A percentile compares a stretch with the other conserved stretches of the same genome.
Conservation (phyloP, 345 rosid genomes). For the Streptanthus diversifolius region DNA sequence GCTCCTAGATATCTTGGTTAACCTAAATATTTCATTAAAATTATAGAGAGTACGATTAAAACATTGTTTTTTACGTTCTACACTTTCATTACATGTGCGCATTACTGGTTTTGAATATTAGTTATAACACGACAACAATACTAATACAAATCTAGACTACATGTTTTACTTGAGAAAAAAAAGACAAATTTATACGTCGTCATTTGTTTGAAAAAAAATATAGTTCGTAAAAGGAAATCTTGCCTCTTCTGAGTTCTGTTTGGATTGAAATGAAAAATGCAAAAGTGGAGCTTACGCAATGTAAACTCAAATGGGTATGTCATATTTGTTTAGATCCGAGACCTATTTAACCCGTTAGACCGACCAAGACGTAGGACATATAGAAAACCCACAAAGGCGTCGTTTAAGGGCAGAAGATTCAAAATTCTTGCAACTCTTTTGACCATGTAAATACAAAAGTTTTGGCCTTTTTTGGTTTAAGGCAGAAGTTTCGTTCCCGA, state of each 20-base stretch:
- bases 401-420: neutral
- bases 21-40: neutral
- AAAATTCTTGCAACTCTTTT: neutral
- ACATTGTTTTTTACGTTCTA: too few species aligned
- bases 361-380: neutral
- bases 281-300: too few species aligned
- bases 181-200: too few species aligned
- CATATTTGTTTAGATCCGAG: neutral
- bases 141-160: too few species aligned
- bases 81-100: too few species aligned
- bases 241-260: neutral
- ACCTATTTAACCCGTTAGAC: neutral
- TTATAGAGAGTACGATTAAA: neutral
- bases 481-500: neutral
- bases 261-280: neutral
- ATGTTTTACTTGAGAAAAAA: too few species aligned
- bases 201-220: too few species aligned
- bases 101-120: too few species aligned
- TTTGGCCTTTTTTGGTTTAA: too few species aligned
- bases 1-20: neutral
- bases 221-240: too few species aligned
- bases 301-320: neutral
- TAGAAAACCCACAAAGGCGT: neutral
- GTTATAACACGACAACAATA: too few species aligned
- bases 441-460: neutral